Conservation (phyloP, 352 stramenopile genomes). For the Phytophthora tubulina region DNA sequence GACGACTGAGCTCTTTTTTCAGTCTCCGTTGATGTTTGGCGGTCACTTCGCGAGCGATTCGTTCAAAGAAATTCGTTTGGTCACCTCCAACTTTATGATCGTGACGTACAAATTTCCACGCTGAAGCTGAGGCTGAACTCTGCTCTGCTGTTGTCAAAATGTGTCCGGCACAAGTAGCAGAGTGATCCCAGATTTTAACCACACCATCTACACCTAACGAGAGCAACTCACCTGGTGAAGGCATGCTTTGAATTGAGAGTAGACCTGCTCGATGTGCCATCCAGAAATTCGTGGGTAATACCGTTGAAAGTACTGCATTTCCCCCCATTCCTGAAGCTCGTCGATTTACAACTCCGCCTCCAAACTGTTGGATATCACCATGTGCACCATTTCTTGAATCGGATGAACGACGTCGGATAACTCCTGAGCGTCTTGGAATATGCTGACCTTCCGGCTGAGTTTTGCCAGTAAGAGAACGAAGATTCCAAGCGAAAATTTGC, state of each 20-base stretch:
- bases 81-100: conserved; percentile 43
- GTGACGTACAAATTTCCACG: conserved; percentile 66
- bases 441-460: conserved; percentile 3
- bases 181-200: conserved; percentile 63
- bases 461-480: conserved; percentile 21
- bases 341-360: conserved; percentile 1
- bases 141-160: conserved; percentile 52
- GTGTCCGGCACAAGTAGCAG: conserved; percentile 51
- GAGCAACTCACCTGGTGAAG: conserved; percentile 56
- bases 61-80: conserved; percentile 43
- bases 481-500: conserved; percentile 37
- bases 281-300: conserved; percentile 49
- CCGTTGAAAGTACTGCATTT: conserved; percentile 18
- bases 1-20: conserved; percentile 34
- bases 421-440: conserved; percentile 21
- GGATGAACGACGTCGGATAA: conserved; percentile 23
- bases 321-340: not conserved
- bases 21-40: conserved; percentile 47
- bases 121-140: conserved; percentile 21
- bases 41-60: conserved; percentile 54
- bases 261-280: conserved; percentile 52
- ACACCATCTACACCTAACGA: conserved; percentile 54
- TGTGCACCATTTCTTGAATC: conserved; percentile 6
- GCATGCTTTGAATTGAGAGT: conserved; percentile 45
- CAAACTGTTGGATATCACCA: conserved; percentile 9